Evolutionary conservation across 257 asterid species (phyloP).

Genomic region (Echium plantagineum): DNA sequence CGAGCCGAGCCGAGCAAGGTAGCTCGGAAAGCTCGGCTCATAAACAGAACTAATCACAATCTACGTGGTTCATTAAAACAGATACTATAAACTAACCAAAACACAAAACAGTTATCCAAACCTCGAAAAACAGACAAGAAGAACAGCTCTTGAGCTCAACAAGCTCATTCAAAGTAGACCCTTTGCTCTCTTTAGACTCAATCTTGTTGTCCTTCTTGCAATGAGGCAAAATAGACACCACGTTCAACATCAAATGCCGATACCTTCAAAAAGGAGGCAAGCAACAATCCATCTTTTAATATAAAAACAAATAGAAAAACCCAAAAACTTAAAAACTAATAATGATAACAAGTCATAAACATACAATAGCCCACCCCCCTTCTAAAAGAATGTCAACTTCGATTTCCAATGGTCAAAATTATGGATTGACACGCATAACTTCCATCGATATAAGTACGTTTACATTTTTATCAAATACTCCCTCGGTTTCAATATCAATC

Average conservation of each 20-base stretch:
- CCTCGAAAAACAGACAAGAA: conserved; percentile 95
- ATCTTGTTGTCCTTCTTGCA: conserved; percentile 90
- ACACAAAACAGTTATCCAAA: conserved; percentile 2
- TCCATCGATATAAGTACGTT: too few species aligned
- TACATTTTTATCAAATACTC: too few species aligned
- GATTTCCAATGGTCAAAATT: too few species aligned
- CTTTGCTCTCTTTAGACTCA: conserved; percentile 85
- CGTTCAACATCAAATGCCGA: conserved; percentile 88
- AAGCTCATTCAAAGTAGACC: conserved; percentile 80
- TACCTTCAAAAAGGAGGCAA: conserved; percentile 34
- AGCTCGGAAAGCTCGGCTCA: too few species aligned
- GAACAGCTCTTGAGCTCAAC: conserved; percentile 87
- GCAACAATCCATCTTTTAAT: neutral
- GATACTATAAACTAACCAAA: neutral
- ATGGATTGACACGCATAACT: too few species aligned
- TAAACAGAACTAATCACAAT: too few species aligned
- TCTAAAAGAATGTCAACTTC: too few species aligned
- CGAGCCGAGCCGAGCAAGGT: too few species aligned
- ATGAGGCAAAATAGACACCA: conserved; percentile 81
- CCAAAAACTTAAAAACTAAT: too few species aligned
- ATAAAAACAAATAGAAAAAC: too few species aligned
- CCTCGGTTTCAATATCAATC: too few species aligned
- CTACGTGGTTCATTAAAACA: neutral
- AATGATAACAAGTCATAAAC: neutral
- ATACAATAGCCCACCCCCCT: too few species aligned